phyloP scores from a whole-genome alignment of 2,329 filamentous ascomycete species.

The Neoscytalidium dimidiatum region DNA sequence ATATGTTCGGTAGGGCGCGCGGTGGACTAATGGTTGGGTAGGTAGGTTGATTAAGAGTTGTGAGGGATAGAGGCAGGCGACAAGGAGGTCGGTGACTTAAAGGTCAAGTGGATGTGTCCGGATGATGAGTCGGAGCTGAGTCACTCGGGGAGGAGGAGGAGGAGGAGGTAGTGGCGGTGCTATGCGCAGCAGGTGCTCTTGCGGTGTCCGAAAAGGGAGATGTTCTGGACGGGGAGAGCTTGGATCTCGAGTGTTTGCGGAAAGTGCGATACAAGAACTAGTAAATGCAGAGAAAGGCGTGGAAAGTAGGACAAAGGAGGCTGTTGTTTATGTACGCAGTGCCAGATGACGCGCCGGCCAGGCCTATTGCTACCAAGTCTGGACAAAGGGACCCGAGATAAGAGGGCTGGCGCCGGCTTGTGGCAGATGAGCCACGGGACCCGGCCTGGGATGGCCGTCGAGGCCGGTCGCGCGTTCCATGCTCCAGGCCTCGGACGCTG shows the following conservation, averaged over 20 bases:
- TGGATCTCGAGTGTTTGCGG: conserved; percentile 1
- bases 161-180: conserved; percentile 17
- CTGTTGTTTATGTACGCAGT: conserved; percentile 18
- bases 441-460: background rate
- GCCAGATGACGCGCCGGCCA: conserved; percentile 15
- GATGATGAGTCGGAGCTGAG: conserved; percentile 21
- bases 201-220: conserved; percentile 16
- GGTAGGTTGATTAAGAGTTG: conserved; percentile 3
- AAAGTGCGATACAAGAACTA: background rate
- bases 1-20: conserved; percentile 18
- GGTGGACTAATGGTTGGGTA: conserved; percentile 21
- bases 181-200: conserved; percentile 13
- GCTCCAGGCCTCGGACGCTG: conserved; percentile 10
- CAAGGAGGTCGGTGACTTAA: conserved; percentile 9
- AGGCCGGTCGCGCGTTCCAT: background rate
- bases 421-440: conserved; percentile 20
- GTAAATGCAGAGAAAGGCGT: background rate
- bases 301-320: conserved; percentile 14
- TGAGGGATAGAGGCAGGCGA: conserved; percentile 3
- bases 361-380: conserved; percentile 5
- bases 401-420: conserved; percentile 7
- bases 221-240: conserved; percentile 7
- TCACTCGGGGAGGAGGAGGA: conserved; percentile 14
- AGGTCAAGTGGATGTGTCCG: conserved; percentile 19
- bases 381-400: conserved; percentile 19